A percentile compares a stretch with the other conserved stretches of the same genome.
Conservation (phyloP, 2,329 filamentous ascomycete species). For the Pseudogymnoascus sp. region DNA sequence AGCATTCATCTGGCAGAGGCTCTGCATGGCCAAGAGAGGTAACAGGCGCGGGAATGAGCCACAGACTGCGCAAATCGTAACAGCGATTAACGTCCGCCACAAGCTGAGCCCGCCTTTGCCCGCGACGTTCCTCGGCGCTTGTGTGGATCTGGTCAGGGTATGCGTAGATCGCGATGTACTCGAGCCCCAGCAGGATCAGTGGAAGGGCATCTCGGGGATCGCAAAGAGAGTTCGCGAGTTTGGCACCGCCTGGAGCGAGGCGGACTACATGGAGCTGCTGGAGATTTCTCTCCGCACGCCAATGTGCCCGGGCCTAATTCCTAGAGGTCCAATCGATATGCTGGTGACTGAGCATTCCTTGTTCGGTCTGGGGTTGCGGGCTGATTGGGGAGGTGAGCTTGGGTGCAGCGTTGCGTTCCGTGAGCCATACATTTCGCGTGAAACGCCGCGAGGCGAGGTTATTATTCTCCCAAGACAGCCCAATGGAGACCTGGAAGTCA, state of each 20-base stretch:
- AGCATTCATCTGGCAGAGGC: slow-evolving; percentile 1
- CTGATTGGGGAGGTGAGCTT: slow-evolving; percentile 5
- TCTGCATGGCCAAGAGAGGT: neutral
- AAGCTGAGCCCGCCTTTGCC: neutral
- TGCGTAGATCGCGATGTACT: neutral
- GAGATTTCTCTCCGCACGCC: neutral
- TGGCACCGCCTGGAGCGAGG: neutral
- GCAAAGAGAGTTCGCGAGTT: neutral
- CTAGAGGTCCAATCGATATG: slow-evolving; percentile 3
- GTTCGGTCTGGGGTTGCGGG: neutral
- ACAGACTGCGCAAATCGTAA: neutral
- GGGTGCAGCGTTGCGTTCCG: neutral
- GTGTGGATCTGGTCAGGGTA: neutral
- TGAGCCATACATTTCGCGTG: slow-evolving; percentile 3
- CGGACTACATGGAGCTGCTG: neutral
- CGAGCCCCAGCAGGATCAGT: neutral
- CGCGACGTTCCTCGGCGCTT: neutral
- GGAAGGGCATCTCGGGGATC: neutral
- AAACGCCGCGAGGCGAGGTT: neutral
- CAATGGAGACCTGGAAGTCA: neutral
- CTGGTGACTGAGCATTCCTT: neutral
- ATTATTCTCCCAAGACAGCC: neutral
- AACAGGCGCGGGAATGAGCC: neutral
- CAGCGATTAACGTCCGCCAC: neutral
- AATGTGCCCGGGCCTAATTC: neutral